Evolutionary conservation across 495 filamentous ascomycete genomes (phyloP).

Genomic region (Oidiodendron maius): DNA sequence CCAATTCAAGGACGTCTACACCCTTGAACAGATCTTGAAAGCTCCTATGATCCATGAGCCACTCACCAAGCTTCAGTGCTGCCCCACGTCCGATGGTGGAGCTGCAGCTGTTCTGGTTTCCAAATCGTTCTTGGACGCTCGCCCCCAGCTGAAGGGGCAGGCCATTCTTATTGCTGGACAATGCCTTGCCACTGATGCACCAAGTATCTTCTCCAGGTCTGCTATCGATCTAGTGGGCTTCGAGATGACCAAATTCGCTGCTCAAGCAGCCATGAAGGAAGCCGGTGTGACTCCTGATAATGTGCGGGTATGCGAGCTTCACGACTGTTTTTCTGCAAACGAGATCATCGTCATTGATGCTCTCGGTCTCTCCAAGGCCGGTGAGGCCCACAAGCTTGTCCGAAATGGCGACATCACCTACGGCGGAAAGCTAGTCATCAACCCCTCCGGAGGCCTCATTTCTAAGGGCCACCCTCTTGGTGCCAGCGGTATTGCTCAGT

Average conservation of each 20-base stretch:
- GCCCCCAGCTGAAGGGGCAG: constrained; percentile 74
- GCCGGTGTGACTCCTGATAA: constrained; percentile 65
- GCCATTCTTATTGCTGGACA: constrained; percentile 88
- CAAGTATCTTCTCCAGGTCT: constrained; percentile 63
- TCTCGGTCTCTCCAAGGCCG: constrained; percentile 68
- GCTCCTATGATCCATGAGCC: constrained; percentile 64
- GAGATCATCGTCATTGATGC: constrained; percentile 88
- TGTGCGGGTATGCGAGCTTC: constrained; percentile 83
- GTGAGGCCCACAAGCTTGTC: constrained; percentile 91
- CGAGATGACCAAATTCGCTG: constrained; percentile 73
- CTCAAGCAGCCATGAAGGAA: constrained; percentile 60
- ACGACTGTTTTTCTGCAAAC: constrained; percentile 97
- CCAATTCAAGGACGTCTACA: constrained; percentile 91
- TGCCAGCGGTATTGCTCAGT: constrained; percentile 89
- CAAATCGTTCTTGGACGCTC: constrained; percentile 75
- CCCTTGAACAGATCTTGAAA: constrained; percentile 74
- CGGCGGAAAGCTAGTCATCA: constrained; percentile 80
- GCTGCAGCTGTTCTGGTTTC: constrained; percentile 89
- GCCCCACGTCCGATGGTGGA: constrained; percentile 88
- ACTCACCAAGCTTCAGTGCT: constrained; percentile 72
- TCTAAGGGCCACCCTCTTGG: constrained; percentile 95
- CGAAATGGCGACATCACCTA: constrained; percentile 86
- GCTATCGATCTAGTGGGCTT: constrained; percentile 86
- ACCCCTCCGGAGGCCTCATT: constrained; percentile 90
- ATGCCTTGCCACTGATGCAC: constrained; percentile 73